A percentile compares a stretch with the other conserved stretches of the same genome.
Conservation (phyloP, 345 rosid genomes). For the Syzygium aqueum region DNA sequence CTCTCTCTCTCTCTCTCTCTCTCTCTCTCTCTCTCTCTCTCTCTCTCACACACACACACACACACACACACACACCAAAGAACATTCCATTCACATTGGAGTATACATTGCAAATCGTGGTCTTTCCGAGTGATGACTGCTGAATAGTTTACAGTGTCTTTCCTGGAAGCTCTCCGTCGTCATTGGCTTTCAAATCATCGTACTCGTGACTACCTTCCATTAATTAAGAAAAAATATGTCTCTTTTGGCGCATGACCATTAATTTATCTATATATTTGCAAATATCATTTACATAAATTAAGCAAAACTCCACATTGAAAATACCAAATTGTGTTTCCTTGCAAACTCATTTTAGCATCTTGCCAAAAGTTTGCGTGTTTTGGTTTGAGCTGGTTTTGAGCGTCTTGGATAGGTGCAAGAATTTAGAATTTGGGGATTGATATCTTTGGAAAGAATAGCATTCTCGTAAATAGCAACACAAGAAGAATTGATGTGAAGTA, state of each 20-base stretch:
- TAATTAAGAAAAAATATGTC: background rate
- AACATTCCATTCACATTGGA: background rate
- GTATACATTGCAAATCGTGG: background rate
- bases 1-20: background rate
- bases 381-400: background rate
- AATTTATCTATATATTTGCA: background rate
- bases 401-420: background rate
- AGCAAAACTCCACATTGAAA: too few relatives aligned
- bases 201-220: background rate
- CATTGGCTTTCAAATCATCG: background rate
- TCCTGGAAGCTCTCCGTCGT: background rate
- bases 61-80: too few relatives aligned
- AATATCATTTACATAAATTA: background rate
- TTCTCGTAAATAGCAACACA: background rate
- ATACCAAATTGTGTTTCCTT: background rate
- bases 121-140: background rate
- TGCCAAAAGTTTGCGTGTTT: background rate
- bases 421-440: background rate
- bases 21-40: background rate
- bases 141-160: background rate
- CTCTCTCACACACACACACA: too few relatives aligned
- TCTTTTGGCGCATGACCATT: background rate
- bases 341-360: background rate
- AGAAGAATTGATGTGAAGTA: background rate
- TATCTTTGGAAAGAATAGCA: background rate